A percentile compares a stretch with the other conserved stretches of the same genome.
These are phyloP conservation scores for Jatropha multifida DNA, from an alignment of 441 rosid genomes.

Conservation along the genomic window DNA sequence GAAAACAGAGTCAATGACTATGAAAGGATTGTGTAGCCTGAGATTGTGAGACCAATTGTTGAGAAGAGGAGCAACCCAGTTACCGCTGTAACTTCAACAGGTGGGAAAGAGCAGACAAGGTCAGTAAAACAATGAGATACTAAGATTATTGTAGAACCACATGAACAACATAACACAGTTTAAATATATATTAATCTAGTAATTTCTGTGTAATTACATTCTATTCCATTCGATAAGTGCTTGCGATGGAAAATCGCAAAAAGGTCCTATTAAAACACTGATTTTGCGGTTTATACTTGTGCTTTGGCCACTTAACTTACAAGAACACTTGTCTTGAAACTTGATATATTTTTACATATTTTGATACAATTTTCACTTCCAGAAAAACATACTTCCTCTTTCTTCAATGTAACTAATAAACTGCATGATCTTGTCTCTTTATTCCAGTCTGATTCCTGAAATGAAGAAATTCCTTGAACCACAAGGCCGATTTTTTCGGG, in stretches of 20 bases:
- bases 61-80: background rate
- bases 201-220: background rate
- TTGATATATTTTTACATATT: background rate
- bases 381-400: background rate
- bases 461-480: conserved; percentile 19
- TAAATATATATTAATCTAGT: too few species aligned
- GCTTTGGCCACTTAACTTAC: background rate
- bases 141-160: too few species aligned
- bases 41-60: background rate
- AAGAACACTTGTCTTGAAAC: background rate
- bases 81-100: background rate
- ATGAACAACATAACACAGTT: background rate
- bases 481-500: conserved; percentile 14
- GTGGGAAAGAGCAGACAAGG: background rate
- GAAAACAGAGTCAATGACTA: background rate
- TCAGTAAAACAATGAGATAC: background rate
- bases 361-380: background rate
- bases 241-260: background rate
- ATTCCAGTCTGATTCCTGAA: background rate
- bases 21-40: background rate
- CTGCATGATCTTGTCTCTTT: background rate
- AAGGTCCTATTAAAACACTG: background rate
- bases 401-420: background rate
- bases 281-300: background rate
- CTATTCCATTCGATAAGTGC: background rate